Evolutionary conservation across 805 yeast species (phyloP).

Genomic region (Komagataella phaffii): DNA sequence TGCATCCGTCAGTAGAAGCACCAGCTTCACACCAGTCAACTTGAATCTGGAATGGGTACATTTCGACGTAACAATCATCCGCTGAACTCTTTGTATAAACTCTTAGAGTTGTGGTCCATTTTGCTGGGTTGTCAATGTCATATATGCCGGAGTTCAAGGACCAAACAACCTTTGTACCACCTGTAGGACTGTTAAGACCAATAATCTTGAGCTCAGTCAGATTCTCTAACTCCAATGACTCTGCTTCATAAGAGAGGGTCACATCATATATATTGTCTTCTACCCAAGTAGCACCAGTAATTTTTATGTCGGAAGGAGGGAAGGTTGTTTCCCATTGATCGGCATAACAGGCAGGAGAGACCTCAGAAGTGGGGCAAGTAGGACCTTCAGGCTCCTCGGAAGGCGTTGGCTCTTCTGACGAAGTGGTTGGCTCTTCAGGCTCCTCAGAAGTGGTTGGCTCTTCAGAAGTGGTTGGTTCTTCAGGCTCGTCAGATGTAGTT

Average conservation of each 20-base stretch:
- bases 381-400: not conserved
- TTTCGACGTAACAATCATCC: not conserved
- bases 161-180: not conserved
- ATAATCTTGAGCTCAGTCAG: not conserved
- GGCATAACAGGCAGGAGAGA: not conserved
- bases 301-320: conserved; percentile 2
- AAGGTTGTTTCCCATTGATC: not conserved
- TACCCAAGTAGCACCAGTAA: not conserved
- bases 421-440: not conserved
- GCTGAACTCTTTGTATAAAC: not conserved
- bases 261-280: not conserved
- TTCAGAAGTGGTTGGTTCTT: not conserved
- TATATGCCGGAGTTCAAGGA: not conserved
- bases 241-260: not conserved
- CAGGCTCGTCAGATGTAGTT: not conserved
- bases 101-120: not conserved
- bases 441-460: not conserved
- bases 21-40: not conserved
- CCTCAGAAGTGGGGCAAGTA: not conserved
- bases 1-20: not conserved
- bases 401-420: not conserved
- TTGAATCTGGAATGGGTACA: not conserved
- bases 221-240: not conserved
- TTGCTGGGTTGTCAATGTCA: not conserved
- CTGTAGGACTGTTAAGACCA: not conserved